Conservation (phyloP, 495 filamentous ascomycete genomes). For the Pyronema omphalodes region DNA sequence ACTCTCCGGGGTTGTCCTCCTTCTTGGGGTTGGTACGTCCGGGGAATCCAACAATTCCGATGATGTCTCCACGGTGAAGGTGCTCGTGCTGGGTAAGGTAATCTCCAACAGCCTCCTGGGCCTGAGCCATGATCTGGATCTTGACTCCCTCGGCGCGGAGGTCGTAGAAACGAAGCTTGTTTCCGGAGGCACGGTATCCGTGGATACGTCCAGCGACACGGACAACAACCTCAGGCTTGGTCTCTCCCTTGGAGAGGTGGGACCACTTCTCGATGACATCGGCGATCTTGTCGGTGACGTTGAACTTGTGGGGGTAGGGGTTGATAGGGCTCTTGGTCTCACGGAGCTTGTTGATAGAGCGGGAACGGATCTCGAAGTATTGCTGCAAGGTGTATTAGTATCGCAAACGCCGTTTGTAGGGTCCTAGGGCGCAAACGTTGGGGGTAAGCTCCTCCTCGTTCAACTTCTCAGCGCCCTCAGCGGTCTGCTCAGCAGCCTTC, state of each 20-base stretch:
- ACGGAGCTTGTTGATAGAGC: slow-evolving; percentile 67
- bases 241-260: slow-evolving; percentile 69
- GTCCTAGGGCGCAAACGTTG: slow-evolving; percentile 41
- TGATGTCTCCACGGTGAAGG: slow-evolving; percentile 76
- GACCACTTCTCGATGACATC: slow-evolving; percentile 59
- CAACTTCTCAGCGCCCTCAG: slow-evolving; percentile 47
- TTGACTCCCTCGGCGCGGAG: slow-evolving; percentile 65
- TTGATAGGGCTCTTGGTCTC: slow-evolving; percentile 54
- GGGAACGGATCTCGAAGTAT: slow-evolving; percentile 94
- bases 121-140: slow-evolving; percentile 82
- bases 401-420: neutral
- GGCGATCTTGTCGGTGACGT: slow-evolving; percentile 57
- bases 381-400: slow-evolving; percentile 34
- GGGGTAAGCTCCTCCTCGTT: slow-evolving; percentile 68
- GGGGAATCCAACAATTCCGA: slow-evolving; percentile 73
- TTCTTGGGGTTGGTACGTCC: slow-evolving; percentile 82
- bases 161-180: slow-evolving; percentile 88
- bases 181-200: slow-evolving; percentile 63
- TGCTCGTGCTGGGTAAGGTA: slow-evolving; percentile 56
- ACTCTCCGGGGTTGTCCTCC: slow-evolving; percentile 59
- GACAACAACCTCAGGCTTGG: slow-evolving; percentile 49
- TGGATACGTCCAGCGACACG: slow-evolving; percentile 71
- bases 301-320: slow-evolving; percentile 96
- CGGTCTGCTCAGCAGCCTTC: slow-evolving; percentile 24
- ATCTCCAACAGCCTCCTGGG: slow-evolving; percentile 39